Percentiles rank a stretch among this genome's conserved stretches.
Evolutionary conservation across 495 filamentous ascomycete species (phyloP).

Genomic region (Glonium stellatum): DNA sequence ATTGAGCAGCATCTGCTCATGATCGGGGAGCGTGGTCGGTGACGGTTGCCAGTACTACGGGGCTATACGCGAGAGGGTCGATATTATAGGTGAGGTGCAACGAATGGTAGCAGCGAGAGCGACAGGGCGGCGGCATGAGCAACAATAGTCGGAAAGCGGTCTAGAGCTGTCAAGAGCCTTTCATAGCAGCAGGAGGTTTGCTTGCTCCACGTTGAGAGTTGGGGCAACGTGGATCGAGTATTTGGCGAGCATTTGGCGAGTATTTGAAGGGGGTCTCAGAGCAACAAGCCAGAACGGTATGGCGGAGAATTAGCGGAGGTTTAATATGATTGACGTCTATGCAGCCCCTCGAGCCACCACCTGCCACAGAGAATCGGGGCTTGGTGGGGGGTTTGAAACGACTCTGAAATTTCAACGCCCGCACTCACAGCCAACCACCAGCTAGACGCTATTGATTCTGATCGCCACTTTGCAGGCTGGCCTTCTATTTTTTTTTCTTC

Average conservation of each 20-base stretch:
- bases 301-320: too few relatives aligned
- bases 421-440: slow-evolving; percentile 17
- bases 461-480: not conserved
- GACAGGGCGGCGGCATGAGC: not conserved
- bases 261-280: too few relatives aligned
- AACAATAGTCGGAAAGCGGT: too few relatives aligned
- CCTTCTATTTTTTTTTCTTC: not conserved
- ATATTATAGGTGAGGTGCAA: not conserved
- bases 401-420: slow-evolving; percentile 7
- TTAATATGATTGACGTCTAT: too few relatives aligned
- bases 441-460: not conserved
- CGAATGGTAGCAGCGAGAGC: not conserved
- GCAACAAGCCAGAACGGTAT: too few relatives aligned
- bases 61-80: not conserved
- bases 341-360: slow-evolving; percentile 1
- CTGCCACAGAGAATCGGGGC: not conserved
- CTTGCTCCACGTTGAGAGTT: not conserved
- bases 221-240: not conserved
- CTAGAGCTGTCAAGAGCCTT: not conserved
- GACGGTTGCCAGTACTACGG: not conserved
- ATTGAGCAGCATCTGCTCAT: not conserved
- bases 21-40: not conserved
- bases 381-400: slow-evolving; percentile 10
- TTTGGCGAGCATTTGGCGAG: not conserved
- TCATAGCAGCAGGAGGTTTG: not conserved